Conservation (phyloP, 2,329 filamentous ascomycete species). For the Talaromyces sp. region DNA sequence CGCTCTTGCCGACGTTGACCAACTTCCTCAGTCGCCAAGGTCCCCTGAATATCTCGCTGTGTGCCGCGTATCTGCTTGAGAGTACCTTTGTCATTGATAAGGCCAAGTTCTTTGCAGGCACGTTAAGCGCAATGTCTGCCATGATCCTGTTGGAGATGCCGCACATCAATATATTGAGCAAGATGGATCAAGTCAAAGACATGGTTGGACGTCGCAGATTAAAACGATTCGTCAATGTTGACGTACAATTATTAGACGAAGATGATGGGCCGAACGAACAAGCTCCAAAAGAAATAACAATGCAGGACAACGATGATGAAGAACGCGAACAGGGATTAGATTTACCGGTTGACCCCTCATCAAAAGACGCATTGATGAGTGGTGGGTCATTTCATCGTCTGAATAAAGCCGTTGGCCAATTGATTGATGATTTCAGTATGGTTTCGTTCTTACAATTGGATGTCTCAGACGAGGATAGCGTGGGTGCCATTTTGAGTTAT, state of each 20-base stretch:
- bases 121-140: conserved; percentile 92
- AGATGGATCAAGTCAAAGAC: conserved; percentile 95
- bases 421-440: conserved; percentile 98
- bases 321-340: conserved; percentile 44
- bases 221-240: conserved; percentile 84
- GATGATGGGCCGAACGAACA: conserved; percentile 20
- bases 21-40: conserved; percentile 74
- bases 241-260: conserved; percentile 74
- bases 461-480: conserved; percentile 85
- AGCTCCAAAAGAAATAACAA: conserved; percentile 40
- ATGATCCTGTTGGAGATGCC: conserved; percentile 99
- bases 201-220: conserved; percentile 82
- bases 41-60: conserved; percentile 81
- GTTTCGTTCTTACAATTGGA: conserved; percentile 90
- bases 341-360: conserved; percentile 55
- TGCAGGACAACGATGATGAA: conserved; percentile 17
- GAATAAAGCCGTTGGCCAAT: conserved; percentile 78
- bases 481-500: conserved; percentile 77
- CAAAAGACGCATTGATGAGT: conserved; percentile 67
- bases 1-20: conserved; percentile 78
- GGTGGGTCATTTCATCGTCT: conserved; percentile 76
- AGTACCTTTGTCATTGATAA: conserved; percentile 93
- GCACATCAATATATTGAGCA: conserved; percentile 91
- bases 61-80: conserved; percentile 90
- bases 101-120: conserved; percentile 95